Percentiles rank a stretch among this genome's conserved stretches.
Conservation (phyloP, 2,329 filamentous ascomycete genomes). For the Trichoderma sp. region DNA sequence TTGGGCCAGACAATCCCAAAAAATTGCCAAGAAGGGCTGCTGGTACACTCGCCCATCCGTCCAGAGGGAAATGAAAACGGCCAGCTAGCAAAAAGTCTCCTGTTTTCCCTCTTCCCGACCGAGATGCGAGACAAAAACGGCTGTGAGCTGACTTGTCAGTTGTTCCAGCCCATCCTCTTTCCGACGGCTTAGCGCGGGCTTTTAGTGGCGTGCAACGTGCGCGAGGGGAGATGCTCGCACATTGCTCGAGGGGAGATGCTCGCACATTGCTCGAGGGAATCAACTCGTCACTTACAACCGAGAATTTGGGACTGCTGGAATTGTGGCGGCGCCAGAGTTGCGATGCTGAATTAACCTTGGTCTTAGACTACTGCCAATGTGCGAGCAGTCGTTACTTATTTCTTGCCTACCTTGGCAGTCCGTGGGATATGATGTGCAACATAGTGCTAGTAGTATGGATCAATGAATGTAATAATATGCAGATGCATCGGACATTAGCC, state of each 20-base stretch:
- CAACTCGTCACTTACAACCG: background rate
- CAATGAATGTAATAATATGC: background rate
- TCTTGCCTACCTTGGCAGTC: background rate
- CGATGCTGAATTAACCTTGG: background rate
- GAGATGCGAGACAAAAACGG: background rate
- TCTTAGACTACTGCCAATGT: background rate
- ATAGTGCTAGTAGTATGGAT: background rate
- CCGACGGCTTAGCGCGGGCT: background rate
- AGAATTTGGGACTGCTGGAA: background rate
- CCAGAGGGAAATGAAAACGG: background rate
- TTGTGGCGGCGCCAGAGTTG: background rate
- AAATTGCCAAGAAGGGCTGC: background rate
- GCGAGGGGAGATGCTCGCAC: background rate
- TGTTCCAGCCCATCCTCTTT: background rate
- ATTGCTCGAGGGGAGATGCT: background rate
- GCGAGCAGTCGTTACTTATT: background rate
- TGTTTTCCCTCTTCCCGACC: background rate
- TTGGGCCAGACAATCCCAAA: background rate
- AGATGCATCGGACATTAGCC: background rate
- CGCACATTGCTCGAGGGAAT: background rate
- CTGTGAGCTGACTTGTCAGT: background rate
- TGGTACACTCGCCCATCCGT: no score
- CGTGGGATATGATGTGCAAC: background rate
- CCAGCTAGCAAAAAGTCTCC: background rate
- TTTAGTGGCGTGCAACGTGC: background rate